Base-by-base conservation (phyloP, 1,284 basidiomycete species). In the Butyriboletus pseudospeciosus region DNA sequence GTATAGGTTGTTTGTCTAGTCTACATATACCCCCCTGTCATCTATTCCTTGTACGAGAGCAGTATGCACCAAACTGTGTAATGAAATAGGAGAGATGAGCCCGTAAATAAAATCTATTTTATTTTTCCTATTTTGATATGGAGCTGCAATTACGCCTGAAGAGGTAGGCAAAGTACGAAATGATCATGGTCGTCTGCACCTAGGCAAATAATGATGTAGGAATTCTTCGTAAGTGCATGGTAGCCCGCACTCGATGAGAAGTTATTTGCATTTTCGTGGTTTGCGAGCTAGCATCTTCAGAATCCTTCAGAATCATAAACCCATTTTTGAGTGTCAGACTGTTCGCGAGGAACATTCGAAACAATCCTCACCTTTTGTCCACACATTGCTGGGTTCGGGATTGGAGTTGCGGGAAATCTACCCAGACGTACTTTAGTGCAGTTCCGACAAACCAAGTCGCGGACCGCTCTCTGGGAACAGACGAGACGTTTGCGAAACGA, bases 361-460 rank as follows among this genome's bases (percentile, higher is more conserved):
- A 36, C 3, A 7, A 28, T 3, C 26, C 43, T 47, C 26, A 62
- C 58, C 47, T 54, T 55, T 23, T n/a, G 38, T 40, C 25, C 39
- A 8, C 16, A 23, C 45, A 32, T 41, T 3, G 20, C 39, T 41
- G 37, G 8, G 9, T 48, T 49, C n/a, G 40, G 14, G 16, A 38
- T 44, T 38, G 53, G 12, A 17, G 30, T 25, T 14, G 16, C 34
- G 1, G 62, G 56, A 49, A 65, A 64, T 38, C 9, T 43, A 20
- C 58, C 30, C 1, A 49, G 49, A 23, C 43, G 45, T 23, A 25
- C 26, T 38, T 35, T 52, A 43, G 37, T 39, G 39, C 45, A 48
- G 36, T 55, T 60, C 14, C 47, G 60, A 44, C 32, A 34, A 52
- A 66, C 56, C 38, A 60, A 20, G 43, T 53, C 50, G 30, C 51